Percentiles rank a stretch among this genome's conserved stretches.
These are phyloP conservation scores for Bryum argenteum DNA, from an alignment of 225 moss, liverwort and hornwort species.

Conservation along the genomic window DNA sequence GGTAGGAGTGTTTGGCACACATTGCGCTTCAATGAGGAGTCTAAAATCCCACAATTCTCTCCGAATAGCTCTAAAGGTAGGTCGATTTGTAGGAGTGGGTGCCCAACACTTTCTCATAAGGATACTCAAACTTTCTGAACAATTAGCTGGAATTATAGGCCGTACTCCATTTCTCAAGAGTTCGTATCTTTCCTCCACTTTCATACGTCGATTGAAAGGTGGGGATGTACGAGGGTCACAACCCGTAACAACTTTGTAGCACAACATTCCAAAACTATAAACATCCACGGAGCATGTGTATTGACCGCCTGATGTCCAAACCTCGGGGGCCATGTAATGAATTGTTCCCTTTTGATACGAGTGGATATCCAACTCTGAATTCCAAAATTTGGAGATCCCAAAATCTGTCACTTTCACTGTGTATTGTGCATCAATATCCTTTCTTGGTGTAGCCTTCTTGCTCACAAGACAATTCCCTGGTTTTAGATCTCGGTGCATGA, in stretches of 20 bases:
- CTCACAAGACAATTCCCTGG: not conserved
- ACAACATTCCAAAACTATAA: slow-evolving; percentile 1
- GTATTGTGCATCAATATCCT: not conserved
- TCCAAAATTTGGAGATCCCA: not conserved
- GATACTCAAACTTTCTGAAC: not conserved
- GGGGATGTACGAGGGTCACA: not conserved
- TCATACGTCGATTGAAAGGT: too few species aligned
- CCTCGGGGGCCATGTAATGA: slow-evolving; percentile 22
- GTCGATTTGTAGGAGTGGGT: fast-evolving
- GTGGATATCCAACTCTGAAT: not conserved
- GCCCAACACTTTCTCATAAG: slow-evolving; percentile 17
- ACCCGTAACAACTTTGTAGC: not conserved
- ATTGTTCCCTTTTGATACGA: not conserved
- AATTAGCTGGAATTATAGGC: slow-evolving; percentile 2
- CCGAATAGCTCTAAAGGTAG: not conserved
- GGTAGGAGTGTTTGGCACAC: too few species aligned
- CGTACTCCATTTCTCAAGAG: not conserved
- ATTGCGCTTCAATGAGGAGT: too few species aligned
- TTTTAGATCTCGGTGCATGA: slow-evolving; percentile 20
- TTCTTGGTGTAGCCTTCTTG: not conserved
- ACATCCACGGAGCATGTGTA: not conserved
- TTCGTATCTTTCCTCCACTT: not conserved
- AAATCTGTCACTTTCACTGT: slow-evolving; percentile 19
- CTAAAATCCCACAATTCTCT: slow-evolving; percentile 16
- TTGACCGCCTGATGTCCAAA: not conserved